Evolutionary conservation across 768 basidiomycete genomes (phyloP), one percentile per base, ranked within the genome.

Genomic region (Mycena indigotica): DNA sequence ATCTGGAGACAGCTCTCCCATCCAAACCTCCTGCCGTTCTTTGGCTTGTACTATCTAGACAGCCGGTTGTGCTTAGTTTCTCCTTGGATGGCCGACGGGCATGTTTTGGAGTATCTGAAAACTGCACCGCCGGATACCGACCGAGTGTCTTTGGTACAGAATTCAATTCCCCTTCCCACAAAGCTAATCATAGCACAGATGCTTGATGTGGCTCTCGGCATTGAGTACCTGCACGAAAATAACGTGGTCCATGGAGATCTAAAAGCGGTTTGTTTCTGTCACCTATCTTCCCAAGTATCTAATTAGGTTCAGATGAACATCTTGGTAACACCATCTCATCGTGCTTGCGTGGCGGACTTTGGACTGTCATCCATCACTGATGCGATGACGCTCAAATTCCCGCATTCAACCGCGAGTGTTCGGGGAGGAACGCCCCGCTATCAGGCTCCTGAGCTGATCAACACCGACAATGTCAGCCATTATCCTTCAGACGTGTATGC

Each of bases 1-100:
- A 56, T 65, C n/a, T 65, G 65, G 65, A 50, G 63, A 8, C 62
- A 64, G 25, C 53, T 66, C 23, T 58, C 55, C 13, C 65, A 66
- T 40, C 63, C 58, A 24, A 66, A 66, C 50, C 21, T 66, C 5
- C 50, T 66, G 19, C 65, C 65, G 15, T 64, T 64, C 39, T 64
- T 54, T 23, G 58, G 58, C 17, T 28, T 60, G n/a, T 54, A 62
- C 39, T 55, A 55, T 50, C 17, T 59, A 15, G 50, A 56, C 4
- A 52, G 16, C 35, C 61, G 56, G 16, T 55, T 56, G n/a, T 65
- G 65, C 44, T 57, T 65, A 23, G 56, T 60, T 3, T 55, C 58
- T 19, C 52, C 52, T 12, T 53, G 41, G 59, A 50, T 50, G 53
- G 29, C 32, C 10, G 24, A 51, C 32, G 46, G 39, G n/a, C 46